Conservation (phyloP, 345 rosid genomes). For the Aurinia saxatilis region DNA sequence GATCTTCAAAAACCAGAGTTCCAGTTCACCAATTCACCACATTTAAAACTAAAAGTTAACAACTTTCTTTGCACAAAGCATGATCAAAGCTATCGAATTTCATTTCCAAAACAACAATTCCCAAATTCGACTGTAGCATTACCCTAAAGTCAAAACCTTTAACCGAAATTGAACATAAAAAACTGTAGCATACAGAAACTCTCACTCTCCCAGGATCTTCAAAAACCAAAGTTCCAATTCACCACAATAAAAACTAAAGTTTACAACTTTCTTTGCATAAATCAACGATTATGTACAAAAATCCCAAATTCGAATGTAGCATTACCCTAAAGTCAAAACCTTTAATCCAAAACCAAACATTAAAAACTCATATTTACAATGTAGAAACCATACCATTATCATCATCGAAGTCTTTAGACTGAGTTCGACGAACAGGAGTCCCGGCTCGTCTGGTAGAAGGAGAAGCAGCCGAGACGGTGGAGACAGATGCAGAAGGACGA, state of each 20-base stretch:
- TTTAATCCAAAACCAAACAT: background rate
- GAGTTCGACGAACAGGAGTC: conserved; percentile 51
- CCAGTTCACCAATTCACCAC: background rate
- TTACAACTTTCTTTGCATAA: background rate
- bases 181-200: conserved; percentile 63
- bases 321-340: background rate
- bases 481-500: conserved; percentile 30
- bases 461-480: conserved; percentile 29
- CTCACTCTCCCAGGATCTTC: conserved; percentile 83
- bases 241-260: background rate
- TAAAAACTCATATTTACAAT: background rate
- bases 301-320: conserved; percentile 3
- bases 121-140: conserved; percentile 6
- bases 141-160: background rate
- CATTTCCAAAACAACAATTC: background rate
- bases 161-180: background rate
- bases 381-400: conserved; percentile 41
- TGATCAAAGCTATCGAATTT: background rate
- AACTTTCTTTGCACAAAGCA: background rate
- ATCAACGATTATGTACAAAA: background rate
- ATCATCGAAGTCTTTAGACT: conserved; percentile 33
- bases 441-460: conserved; percentile 45
- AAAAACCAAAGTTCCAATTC: background rate
- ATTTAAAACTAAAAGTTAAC: background rate
- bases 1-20: conserved; percentile 31